A percentile compares a stretch with the other conserved stretches of the same genome.
These are phyloP conservation scores for Hydnum rufescens DNA, from an alignment of 768 basidiomycete genomes.

Conservation along the genomic window DNA sequence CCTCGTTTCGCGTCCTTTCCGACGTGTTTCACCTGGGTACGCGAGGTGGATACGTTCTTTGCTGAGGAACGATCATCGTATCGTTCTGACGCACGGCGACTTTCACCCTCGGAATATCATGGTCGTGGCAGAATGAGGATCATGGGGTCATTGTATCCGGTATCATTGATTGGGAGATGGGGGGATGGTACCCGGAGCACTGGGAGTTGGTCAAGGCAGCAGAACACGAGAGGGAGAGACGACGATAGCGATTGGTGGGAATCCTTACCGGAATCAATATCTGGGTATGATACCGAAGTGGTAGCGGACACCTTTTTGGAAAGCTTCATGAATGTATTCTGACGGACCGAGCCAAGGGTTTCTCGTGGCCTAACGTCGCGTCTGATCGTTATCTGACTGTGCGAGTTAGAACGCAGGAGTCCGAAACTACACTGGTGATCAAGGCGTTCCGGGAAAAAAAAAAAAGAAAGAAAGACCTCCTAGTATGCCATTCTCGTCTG, in stretches of 20 bases:
- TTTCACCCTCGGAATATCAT: slow-evolving; percentile 7
- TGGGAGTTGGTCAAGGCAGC: slow-evolving; percentile 11
- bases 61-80: slow-evolving; percentile 9
- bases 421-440: too few relatives aligned
- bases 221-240: slow-evolving; percentile 7
- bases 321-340: too few relatives aligned
- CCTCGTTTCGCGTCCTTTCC: neutral
- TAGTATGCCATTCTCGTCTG: too few relatives aligned
- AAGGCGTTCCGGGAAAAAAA: too few relatives aligned
- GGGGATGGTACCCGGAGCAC: slow-evolving; percentile 10
- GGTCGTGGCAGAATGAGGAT: neutral
- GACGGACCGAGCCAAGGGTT: too few relatives aligned
- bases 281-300: neutral
- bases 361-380: too few relatives aligned
- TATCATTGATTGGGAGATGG: slow-evolving; percentile 10
- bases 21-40: slow-evolving; percentile 3
- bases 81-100: slow-evolving; percentile 6
- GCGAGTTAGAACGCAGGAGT: too few relatives aligned
- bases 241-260: slow-evolving; percentile 14
- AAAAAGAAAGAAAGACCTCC: too few relatives aligned
- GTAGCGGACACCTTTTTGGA: neutral
- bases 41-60: slow-evolving; percentile 8
- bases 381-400: too few relatives aligned
- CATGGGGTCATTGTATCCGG: slow-evolving; percentile 3
- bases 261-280: slow-evolving; percentile 8